Evolutionary conservation across 768 basidiomycete species (phyloP).

Genomic region (Fomitopsis serialis): DNA sequence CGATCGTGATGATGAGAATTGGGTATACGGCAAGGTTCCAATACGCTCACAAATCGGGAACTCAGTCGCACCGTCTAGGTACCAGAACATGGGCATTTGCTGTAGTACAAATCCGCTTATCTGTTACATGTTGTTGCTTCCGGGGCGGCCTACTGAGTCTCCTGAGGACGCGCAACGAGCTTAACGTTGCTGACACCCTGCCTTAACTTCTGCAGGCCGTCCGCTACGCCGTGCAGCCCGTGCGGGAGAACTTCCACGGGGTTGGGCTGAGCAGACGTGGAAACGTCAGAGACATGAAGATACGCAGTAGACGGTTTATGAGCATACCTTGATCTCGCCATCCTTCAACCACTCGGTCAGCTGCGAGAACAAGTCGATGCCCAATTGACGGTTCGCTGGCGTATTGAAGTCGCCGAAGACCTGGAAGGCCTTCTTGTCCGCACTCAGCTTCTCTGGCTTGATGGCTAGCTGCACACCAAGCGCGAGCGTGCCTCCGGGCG

Average conservation of each 20-base stretch:
- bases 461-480: neutral
- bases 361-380: slow-evolving; percentile 8
- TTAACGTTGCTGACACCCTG: slow-evolving; percentile 21
- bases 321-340: slow-evolving; percentile 21
- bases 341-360: slow-evolving; percentile 15
- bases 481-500: slow-evolving; percentile 16
- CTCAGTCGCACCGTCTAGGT: too few species aligned
- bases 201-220: slow-evolving; percentile 16
- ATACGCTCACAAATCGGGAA: too few species aligned
- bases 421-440: slow-evolving; percentile 11
- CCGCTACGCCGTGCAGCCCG: slow-evolving; percentile 20
- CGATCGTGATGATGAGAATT: too few species aligned
- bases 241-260: slow-evolving; percentile 17
- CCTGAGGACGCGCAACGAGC: slow-evolving; percentile 22
- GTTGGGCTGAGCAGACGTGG: neutral
- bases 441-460: neutral
- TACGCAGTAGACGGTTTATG: too few species aligned
- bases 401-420: slow-evolving; percentile 10
- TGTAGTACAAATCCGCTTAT: too few species aligned
- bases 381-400: slow-evolving; percentile 12
- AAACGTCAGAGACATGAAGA: neutral
- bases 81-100: too few species aligned
- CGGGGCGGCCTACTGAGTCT: slow-evolving; percentile 2
- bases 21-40: too few species aligned
- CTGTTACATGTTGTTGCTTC: too few species aligned